These are phyloP conservation scores for Ceratocystiopsis sp. DNA, from an alignment of 2,329 filamentous ascomycete genomes.

Conservation along the genomic window DNA sequence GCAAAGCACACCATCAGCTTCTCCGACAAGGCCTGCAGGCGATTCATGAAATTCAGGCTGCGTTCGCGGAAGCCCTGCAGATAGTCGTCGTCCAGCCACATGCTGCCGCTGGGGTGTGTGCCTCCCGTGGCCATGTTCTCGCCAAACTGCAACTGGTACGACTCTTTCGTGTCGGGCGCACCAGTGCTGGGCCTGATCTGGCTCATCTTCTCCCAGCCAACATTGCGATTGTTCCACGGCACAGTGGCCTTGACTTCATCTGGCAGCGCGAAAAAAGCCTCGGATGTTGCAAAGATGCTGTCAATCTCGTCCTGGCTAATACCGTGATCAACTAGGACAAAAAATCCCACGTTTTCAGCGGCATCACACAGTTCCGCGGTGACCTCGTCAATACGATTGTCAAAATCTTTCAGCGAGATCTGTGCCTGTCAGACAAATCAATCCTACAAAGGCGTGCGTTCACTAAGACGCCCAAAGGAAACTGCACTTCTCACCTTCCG, in stretches of 20 bases:
- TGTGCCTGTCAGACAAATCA: constrained; percentile 6
- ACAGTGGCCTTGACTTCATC: constrained; percentile 34
- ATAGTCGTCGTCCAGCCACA: constrained; percentile 30
- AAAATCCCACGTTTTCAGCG: constrained; percentile 42
- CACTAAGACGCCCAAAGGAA: background rate
- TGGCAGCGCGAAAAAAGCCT: constrained; percentile 34
- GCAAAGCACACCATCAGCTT: constrained; percentile 42
- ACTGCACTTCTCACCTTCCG: constrained; percentile 5
- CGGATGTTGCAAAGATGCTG: constrained; percentile 16
- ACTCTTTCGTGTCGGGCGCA: constrained; percentile 40
- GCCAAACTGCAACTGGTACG: constrained; percentile 45
- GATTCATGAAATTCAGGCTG: constrained; percentile 35
- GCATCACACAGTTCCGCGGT: constrained; percentile 32
- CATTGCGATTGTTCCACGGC: constrained; percentile 36
- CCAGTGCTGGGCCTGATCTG: constrained; percentile 44
- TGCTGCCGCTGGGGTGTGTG: constrained; percentile 14
- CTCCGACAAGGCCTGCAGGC: constrained; percentile 34
- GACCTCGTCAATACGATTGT: constrained; percentile 34
- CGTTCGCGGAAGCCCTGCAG: constrained; percentile 29
- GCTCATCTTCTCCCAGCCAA: constrained; percentile 42
- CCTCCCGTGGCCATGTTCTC: constrained; percentile 27
- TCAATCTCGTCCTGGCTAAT: constrained; percentile 26
- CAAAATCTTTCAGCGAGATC: constrained; percentile 38
- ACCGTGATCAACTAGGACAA: constrained; percentile 34
- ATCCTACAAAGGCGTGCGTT: too few relatives aligned